phyloP scores from a whole-genome alignment of 345 rosid genomes.

The Sisymbrium irio region DNA sequence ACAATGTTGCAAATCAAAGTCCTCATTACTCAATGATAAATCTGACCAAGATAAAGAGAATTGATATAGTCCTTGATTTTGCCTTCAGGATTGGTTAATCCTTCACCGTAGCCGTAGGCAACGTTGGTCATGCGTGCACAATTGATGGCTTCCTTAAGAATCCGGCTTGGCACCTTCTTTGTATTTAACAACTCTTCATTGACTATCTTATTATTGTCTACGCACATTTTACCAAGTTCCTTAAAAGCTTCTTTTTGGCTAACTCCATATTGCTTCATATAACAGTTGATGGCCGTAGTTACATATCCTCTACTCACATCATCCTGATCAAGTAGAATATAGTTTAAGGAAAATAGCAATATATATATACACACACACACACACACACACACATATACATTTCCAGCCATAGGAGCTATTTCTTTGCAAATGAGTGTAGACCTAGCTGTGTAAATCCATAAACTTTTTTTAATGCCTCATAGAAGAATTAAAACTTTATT shows the following conservation, averaged over 20 bases:
- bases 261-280: constrained; percentile 17
- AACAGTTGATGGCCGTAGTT: not conserved
- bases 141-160: not conserved
- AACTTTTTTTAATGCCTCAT: no score
- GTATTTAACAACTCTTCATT: not conserved
- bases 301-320: not conserved
- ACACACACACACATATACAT: no score
- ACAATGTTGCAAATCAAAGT: not conserved
- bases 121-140: not conserved
- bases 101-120: not conserved
- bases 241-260: not conserved
- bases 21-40: not conserved
- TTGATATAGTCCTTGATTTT: not conserved
- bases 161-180: not conserved
- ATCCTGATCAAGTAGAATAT: not conserved
- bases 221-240: not conserved
- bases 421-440: no score
- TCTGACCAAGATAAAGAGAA: not conserved
- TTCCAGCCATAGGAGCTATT: no score
- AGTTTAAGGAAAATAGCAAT: not conserved
- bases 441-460: no score
- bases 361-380: no score
- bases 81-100: not conserved
- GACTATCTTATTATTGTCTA: not conserved
- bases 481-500: no score